Base-by-base conservation (phyloP, 257 asterid genomes). In the Asclepias syriaca region DNA sequence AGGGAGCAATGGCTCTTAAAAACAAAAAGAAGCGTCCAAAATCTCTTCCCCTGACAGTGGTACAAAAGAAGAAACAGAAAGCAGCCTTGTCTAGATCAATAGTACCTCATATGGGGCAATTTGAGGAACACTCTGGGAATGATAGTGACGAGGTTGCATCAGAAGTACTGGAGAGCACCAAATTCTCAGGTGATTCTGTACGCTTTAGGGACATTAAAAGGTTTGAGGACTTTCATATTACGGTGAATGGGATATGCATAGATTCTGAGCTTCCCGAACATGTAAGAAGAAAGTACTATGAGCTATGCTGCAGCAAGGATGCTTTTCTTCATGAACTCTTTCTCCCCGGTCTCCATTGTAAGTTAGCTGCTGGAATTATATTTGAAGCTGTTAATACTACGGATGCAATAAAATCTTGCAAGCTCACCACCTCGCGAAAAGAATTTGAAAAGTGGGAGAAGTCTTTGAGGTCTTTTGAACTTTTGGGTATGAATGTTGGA, bases 401-500 rank as follows among this genome's bases (percentile, higher is more conserved):
- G 7, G 83, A 81, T 43, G 78, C 80, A 59, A 78, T 81, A 13
- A 71, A 69, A 64, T 73, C 74, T 68, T 74, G 82, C 69, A 78
- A 64, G 50, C 48, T 81, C 27, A 81, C 74, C n/a, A 81, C 85
- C 49, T 22, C 82, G 18, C 59, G 69, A 18, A 71, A 74, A 1
- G 82, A 77, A 34, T 81, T 81, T 55, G 79, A 78, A 39, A 70
- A 65, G 22, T 81, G 85, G 85, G 85, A 81, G 5, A 77, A 77
- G 75, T 77, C 85, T 8, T 69, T 81, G 61, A 66, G 65, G 72
- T 77, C 82, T 2, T 81, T 81, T 57, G 85, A 81, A 57, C 72
- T 77, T n/a, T 43, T 81, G 70, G 85, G 85, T 0, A 77, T 81
- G 85, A 74, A 77, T 61, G 85, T 81, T 37, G 82, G 82, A 50